phyloP scores from a whole-genome alignment of 352 stramenopile genomes.

The Peronospora destructor region DNA sequence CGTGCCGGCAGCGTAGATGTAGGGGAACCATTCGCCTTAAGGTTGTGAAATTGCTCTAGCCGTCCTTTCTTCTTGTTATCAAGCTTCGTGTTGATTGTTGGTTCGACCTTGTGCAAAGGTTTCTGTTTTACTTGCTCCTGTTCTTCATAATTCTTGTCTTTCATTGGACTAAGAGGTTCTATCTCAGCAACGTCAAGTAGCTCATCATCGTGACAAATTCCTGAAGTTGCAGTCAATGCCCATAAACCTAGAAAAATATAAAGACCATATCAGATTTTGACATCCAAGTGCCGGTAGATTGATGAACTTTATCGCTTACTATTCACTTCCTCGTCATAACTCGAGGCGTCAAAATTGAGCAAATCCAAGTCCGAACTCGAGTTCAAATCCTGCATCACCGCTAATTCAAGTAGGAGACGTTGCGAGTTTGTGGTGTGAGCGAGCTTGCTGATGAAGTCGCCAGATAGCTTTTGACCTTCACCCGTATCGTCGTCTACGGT shows the following conservation, averaged over 20 bases:
- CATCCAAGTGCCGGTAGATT: neutral
- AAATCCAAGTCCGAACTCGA: slow-evolving; percentile 30
- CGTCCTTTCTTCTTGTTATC: slow-evolving; percentile 16
- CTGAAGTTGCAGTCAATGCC: slow-evolving; percentile 11
- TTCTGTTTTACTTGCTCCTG: slow-evolving; percentile 13
- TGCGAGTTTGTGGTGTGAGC: neutral
- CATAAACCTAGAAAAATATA: slow-evolving; percentile 20
- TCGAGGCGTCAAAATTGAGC: slow-evolving; percentile 27
- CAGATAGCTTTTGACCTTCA: slow-evolving; percentile 32
- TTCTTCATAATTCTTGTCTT: slow-evolving; percentile 11
- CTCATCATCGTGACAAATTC: slow-evolving; percentile 25
- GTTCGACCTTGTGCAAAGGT: slow-evolving; percentile 6
- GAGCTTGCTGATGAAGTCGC: slow-evolving; percentile 15
- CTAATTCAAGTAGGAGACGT: slow-evolving; percentile 6
- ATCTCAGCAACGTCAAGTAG: slow-evolving; percentile 25
- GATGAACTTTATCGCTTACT: slow-evolving; percentile 11
- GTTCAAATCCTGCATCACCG: slow-evolving; percentile 31
- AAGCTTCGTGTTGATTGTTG: slow-evolving; percentile 23
- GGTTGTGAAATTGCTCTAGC: slow-evolving; percentile 16
- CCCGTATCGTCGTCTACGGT: neutral
- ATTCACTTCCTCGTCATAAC: slow-evolving; percentile 28
- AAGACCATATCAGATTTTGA: neutral
- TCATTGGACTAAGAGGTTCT: slow-evolving; percentile 25
- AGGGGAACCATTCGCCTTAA: slow-evolving; percentile 19
- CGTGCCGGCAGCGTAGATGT: slow-evolving; percentile 26